These are phyloP conservation scores for Tylopilus cervinicoccineus DNA, from an alignment of 768 basidiomycete genomes.

Conservation along the genomic window DNA sequence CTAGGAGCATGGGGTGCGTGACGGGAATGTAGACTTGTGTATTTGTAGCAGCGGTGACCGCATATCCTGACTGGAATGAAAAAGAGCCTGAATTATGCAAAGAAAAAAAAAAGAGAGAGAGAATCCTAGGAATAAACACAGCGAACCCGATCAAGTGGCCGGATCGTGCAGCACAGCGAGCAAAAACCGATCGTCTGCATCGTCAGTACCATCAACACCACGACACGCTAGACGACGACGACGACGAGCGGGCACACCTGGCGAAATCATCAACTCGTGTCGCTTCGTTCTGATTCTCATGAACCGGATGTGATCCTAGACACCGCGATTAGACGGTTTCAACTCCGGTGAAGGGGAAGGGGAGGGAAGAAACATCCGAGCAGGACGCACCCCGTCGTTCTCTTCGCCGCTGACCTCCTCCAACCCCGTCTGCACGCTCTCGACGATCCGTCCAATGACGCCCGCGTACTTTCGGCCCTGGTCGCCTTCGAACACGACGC, in stretches of 20 bases:
- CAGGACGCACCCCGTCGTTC: conserved; percentile 47
- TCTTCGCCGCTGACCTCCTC: conserved; percentile 70
- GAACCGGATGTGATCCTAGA: conserved; percentile 80
- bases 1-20: not conserved
- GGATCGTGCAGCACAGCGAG: conserved; percentile 85
- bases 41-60: not conserved
- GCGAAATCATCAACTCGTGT: conserved; percentile 93
- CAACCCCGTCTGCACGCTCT: conserved; percentile 71
- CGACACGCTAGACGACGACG: not conserved
- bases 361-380: not conserved
- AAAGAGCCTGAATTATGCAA: conserved; percentile 8
- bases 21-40: conserved; percentile 2
- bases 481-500: conserved; percentile 83
- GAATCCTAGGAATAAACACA: conserved; percentile 5
- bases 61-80: not conserved
- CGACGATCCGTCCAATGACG: conserved; percentile 71
- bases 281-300: conserved; percentile 88
- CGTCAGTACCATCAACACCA: not conserved
- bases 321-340: not conserved
- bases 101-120: not conserved
- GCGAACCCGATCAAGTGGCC: conserved; percentile 34
- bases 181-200: conserved; percentile 64
- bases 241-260: conserved; percentile 50
- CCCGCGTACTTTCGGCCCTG: conserved; percentile 73
- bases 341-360: no score